Evolutionary conservation across 202 grass and related monocot species (phyloP).

Genomic region (Setaria italica): DNA sequence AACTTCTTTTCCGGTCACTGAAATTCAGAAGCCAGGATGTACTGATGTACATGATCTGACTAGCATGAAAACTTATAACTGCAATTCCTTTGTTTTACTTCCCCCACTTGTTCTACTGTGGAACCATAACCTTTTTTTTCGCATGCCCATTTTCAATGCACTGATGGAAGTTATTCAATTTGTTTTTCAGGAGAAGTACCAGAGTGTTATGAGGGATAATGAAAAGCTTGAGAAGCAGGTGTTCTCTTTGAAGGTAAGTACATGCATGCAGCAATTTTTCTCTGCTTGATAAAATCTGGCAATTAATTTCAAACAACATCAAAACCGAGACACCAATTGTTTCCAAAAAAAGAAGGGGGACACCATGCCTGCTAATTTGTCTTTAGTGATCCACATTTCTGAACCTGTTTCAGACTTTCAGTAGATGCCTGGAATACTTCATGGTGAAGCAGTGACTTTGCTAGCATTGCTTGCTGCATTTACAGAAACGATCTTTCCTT

Average conservation of each 20-base stretch:
- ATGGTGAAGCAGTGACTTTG: not conserved
- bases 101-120: not conserved
- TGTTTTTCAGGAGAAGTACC: conserved; percentile 66
- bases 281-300: not conserved
- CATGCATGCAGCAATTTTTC: not conserved
- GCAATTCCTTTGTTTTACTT: conserved; percentile 15
- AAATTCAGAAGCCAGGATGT: not conserved
- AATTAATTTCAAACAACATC: conserved; percentile 1
- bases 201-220: conserved; percentile 43
- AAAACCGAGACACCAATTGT: not conserved
- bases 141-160: conserved; percentile 9
- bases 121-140: conserved; percentile 20
- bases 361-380: not conserved
- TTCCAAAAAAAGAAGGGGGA: not conserved
- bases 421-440: conserved; percentile 7
- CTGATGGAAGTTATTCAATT: conserved; percentile 4
- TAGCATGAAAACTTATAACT: conserved; percentile 7
- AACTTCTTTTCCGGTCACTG: not conserved
- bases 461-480: conserved; percentile 25
- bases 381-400: not conserved
- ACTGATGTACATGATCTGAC: not conserved
- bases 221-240: conserved; percentile 62
- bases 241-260: conserved; percentile 45
- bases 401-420: not conserved
- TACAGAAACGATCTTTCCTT: not conserved